A percentile compares a stretch with the other conserved stretches of the same genome.
These are phyloP conservation scores for Cladosporium phlei DNA, from an alignment of 2,329 filamentous ascomycete species.

Conservation along the genomic window DNA sequence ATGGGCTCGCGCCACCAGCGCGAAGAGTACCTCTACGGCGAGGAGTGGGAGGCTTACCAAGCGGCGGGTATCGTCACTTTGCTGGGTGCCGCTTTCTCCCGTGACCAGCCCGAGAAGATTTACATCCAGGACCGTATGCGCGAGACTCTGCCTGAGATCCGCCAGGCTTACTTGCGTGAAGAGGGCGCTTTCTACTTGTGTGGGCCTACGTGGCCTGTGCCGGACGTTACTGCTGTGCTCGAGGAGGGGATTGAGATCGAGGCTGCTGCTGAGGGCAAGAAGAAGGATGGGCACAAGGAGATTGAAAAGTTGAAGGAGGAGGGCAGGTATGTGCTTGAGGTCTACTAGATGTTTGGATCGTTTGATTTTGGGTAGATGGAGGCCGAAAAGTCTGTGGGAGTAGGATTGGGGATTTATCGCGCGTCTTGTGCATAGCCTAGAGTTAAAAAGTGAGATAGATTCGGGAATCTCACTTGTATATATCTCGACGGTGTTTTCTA, in stretches of 20 bases:
- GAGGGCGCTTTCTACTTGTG: constrained; percentile 95
- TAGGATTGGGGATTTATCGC: too few species aligned
- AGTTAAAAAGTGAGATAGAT: too few species aligned
- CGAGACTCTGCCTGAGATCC: constrained; percentile 75
- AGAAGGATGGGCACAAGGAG: constrained; percentile 80
- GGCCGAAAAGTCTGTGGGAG: too few species aligned
- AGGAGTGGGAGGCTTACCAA: constrained; percentile 98
- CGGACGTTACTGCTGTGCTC: constrained; percentile 88
- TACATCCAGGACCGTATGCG: constrained; percentile 99
- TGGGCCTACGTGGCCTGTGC: constrained; percentile 96
- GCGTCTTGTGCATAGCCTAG: too few species aligned
- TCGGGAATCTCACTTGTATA: too few species aligned
- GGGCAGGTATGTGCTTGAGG: constrained; percentile 89
- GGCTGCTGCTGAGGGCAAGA: constrained; percentile 65
- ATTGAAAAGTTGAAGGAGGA: constrained; percentile 98
- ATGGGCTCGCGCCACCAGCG: constrained; percentile 96
- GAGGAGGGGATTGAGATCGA: constrained; percentile 84
- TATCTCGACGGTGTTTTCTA: too few species aligned
- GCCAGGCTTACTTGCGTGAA: constrained; percentile 78
- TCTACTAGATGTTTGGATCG: constrained; percentile 65
- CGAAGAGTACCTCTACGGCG: constrained; percentile 97
- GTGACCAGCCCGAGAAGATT: constrained; percentile 96
- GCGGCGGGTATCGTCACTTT: constrained; percentile 93
- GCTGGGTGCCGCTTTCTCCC: constrained; percentile 87
- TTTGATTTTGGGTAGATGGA: too few species aligned